These are phyloP conservation scores for Fraxinus dipetala DNA, from an alignment of 305 asterid genomes.

Conservation along the genomic window DNA sequence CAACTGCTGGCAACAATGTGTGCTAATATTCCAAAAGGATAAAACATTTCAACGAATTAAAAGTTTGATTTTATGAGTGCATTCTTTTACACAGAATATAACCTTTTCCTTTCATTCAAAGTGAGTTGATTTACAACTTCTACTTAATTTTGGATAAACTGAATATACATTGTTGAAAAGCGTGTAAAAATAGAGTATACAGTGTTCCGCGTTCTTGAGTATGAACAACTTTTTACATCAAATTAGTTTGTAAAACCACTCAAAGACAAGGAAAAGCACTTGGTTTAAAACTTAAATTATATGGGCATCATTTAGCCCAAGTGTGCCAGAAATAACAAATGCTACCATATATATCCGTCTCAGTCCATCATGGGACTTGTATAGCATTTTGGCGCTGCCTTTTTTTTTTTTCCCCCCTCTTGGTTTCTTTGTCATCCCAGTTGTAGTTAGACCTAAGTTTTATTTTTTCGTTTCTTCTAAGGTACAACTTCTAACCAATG, in stretches of 20 bases:
- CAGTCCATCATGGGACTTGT: neutral
- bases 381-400: neutral
- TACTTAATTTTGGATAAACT: neutral
- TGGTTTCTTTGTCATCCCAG: neutral
- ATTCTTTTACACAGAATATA: conserved; percentile 2
- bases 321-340: neutral
- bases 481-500: neutral
- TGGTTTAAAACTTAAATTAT: neutral
- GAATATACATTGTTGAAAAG: neutral
- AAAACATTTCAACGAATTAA: neutral
- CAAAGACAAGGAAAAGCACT: neutral
- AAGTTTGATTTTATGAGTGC: neutral
- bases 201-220: neutral
- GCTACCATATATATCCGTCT: neutral
- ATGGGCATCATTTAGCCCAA: neutral
- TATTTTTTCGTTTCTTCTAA: neutral
- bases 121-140: neutral
- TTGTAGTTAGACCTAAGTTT: neutral
- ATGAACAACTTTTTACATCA: neutral
- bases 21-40: conserved; percentile 10
- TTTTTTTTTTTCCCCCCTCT: neutral
- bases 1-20: conserved; percentile 52
- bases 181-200: neutral
- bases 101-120: conserved; percentile 1
- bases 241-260: neutral